Conservation (phyloP, 75 land plant genomes). For the Adiantum capillusveneris region DNA sequence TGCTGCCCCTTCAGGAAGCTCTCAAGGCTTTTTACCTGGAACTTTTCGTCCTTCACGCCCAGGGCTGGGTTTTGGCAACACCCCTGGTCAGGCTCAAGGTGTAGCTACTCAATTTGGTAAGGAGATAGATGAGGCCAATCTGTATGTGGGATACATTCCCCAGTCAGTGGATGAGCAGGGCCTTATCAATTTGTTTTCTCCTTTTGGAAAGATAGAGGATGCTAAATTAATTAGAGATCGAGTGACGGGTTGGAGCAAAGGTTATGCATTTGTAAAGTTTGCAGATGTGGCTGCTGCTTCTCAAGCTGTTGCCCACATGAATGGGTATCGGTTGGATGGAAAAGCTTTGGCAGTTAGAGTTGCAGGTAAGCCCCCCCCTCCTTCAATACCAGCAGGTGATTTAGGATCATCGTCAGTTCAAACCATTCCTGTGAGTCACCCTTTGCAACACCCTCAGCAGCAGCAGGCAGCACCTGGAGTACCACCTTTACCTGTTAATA, state of each 20-base stretch:
- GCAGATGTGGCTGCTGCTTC: conserved; percentile 14
- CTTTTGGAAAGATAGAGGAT: conserved; percentile 30
- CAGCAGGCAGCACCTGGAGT: not conserved
- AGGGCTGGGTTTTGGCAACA: conserved; percentile 8
- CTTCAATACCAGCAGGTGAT: not conserved
- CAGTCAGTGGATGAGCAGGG: conserved; percentile 19
- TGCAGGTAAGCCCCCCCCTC: conserved; percentile 21
- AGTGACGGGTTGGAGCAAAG: conserved; percentile 37
- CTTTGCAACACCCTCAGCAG: conserved; percentile 4
- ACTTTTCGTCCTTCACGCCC: not conserved
- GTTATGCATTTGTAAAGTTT: conserved; percentile 50
- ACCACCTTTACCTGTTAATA: conserved; percentile 3
- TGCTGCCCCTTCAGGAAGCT: conserved; percentile 4
- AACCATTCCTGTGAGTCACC: not conserved
- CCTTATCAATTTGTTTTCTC: conserved; percentile 25
- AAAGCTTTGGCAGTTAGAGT: conserved; percentile 28
- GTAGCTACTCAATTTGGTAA: conserved; percentile 5
- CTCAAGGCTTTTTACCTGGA: not conserved
- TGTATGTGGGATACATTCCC: conserved; percentile 46
- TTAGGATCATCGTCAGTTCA: not conserved
- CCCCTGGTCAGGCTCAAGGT: not conserved
- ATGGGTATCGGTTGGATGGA: conserved; percentile 37
- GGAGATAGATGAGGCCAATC: conserved; percentile 30
- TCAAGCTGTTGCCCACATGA: conserved; percentile 24
- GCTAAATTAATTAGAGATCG: conserved; percentile 32